Base-by-base conservation (phyloP, 2,329 filamentous ascomycete genomes). In the Coniosporium tulheliwenetii region DNA sequence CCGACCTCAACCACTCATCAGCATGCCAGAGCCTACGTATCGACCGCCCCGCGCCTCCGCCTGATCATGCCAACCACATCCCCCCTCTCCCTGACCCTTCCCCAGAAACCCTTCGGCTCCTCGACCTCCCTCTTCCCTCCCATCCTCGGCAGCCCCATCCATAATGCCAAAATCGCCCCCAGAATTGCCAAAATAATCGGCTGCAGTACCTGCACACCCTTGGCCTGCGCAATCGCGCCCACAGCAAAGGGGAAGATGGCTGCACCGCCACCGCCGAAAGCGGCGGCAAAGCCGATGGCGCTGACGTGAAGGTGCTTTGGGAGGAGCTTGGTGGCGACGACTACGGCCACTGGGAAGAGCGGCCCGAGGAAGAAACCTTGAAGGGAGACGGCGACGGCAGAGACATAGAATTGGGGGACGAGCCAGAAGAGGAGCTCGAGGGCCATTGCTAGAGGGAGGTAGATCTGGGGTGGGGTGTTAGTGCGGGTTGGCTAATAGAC, bases 381-480 rank as follows among this genome's bases (percentile, higher is more conserved):
- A 0, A 87, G 59, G 0, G 74, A 67, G 15, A 86, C 79, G 19
- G 81, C 78, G 10, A 86, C 66, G 8, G 81, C 76, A 0, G 80
- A 82, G 26, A 81, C 78, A 44, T 81, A 70, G 53, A 89, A 85
- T 42, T 75, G 73, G 0, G 83, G 83, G 0, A 91, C 77, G 3
- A 87, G 74, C 84, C 84, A 91, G 63, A 87, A 85, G 43, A 87
- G 59, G 2, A 91, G 62, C 52, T 85, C 71, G 29, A 85, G 66
- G 0, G 51, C 74, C 40, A 85, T 72, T 10, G 73, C 70, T 8
- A 78, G 54, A 3, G 71, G 51, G 7, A 89, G 67, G 56, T 91
- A 93, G 44, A 68, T 67, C 60, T 64, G 36, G 10, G 2, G 4
- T 1, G 19, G 4, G 19, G 19, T 7, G 19, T 26, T 26, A 26